A percentile compares a stretch with the other conserved stretches of the same genome.
Evolutionary conservation across 2,329 filamentous ascomycete species (phyloP).

Genomic region (Rosellinia necatrix): DNA sequence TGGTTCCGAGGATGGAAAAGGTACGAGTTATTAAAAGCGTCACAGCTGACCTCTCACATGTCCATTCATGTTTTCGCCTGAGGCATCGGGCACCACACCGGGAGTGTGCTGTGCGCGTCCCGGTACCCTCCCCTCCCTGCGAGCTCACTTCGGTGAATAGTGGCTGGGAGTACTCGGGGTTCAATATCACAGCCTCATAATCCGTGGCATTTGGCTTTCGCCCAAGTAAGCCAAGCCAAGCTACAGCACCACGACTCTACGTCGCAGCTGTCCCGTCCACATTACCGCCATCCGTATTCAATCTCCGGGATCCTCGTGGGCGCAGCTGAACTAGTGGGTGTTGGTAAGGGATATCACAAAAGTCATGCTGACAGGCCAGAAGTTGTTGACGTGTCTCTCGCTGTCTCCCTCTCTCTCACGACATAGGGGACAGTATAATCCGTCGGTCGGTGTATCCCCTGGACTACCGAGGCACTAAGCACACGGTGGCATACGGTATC

Average conservation of each 20-base stretch:
- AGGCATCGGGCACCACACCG: too few species aligned
- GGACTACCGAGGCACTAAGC: not conserved
- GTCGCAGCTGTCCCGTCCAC: constrained; percentile 5
- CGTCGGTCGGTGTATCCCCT: constrained; percentile 7
- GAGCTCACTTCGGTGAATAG: not conserved
- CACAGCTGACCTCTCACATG: not conserved
- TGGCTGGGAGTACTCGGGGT: not conserved
- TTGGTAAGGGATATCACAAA: constrained; percentile 4
- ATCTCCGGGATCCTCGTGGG: not conserved
- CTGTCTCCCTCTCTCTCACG: constrained; percentile 4
- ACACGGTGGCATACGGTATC: not conserved
- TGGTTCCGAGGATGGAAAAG: constrained; percentile 8
- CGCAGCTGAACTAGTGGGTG: too few species aligned
- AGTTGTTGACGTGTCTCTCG: constrained; percentile 13
- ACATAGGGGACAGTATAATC: constrained; percentile 3
- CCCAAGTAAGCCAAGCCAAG: not conserved
- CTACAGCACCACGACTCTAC: not conserved
- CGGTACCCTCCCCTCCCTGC: not conserved
- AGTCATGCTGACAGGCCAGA: constrained; percentile 9
- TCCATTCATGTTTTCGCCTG: too few species aligned
- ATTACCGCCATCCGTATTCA: constrained; percentile 6
- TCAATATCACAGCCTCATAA: constrained; percentile 19
- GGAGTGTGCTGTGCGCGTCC: too few species aligned
- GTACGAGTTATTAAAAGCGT: not conserved
- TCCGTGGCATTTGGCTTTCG: not conserved